Percentiles rank a stretch among this genome's conserved stretches.
phyloP scores from a whole-genome alignment of 2,329 filamentous ascomycete species.

The Aspergillus floridensis region DNA sequence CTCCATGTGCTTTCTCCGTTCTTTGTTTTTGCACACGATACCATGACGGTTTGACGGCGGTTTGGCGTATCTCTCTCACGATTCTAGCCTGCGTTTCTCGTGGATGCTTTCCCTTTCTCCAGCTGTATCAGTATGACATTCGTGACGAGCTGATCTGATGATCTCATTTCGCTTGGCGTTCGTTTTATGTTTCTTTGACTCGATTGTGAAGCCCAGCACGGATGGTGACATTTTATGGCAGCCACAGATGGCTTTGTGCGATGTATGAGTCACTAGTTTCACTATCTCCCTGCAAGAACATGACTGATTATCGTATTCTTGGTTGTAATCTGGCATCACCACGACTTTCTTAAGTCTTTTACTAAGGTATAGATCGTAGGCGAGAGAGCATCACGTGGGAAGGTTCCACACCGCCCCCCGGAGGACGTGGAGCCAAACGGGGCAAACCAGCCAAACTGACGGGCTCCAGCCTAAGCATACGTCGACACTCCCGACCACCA shows the following conservation, averaged over 20 bases:
- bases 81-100: background rate
- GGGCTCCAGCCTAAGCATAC: slow-evolving; percentile 3
- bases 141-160: background rate
- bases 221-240: background rate
- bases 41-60: slow-evolving; percentile 5
- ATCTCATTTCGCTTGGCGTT: background rate
- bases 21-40: background rate
- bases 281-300: background rate
- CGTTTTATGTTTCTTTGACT: background rate
- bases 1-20: background rate
- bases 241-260: background rate
- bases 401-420: background rate
- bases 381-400: background rate
- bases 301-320: background rate
- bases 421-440: slow-evolving; percentile 1
- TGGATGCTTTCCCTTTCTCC: slow-evolving; percentile 1
- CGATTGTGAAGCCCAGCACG: background rate
- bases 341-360: too few species aligned
- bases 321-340: too few species aligned
- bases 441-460: background rate
- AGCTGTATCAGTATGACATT: slow-evolving; percentile 12
- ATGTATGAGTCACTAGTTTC: background rate
- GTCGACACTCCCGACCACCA: slow-evolving; percentile 3
- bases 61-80: slow-evolving; percentile 1
- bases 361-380: background rate